Evolutionary conservation across 176 grass and related monocot species (phyloP), one percentile per base, ranked within the genome.

Genomic region (Aechmea fasciata): DNA sequence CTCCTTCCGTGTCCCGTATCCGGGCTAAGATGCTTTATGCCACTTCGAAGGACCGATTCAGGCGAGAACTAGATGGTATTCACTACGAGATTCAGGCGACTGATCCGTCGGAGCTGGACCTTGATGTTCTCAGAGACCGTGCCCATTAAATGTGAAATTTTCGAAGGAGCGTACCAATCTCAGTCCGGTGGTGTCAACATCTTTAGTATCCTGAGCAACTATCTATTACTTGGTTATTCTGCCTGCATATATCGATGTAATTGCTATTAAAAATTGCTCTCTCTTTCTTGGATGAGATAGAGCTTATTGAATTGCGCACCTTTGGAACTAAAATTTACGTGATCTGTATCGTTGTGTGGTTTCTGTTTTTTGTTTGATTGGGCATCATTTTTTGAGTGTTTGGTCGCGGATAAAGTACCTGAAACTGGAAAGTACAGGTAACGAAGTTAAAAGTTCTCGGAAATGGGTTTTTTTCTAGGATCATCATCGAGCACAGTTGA

Each of bases 41-140:
- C 19, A 90, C 89, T 47, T 93, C 94, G n/a, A 99, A 93, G 79
- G 89, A 99, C 61, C 76, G 89, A 66, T 85, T 99, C 82, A 92
- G 88, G 77, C 69, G 88, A n/a, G 94, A 99, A 59, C 77, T 99
- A 10, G 89, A 97, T 55, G 93, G 93, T 3, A 85, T 97, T 13
- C 93, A 97, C 79, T 97, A 97, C 2, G 94, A 99, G 78, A 99
- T 99, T 77, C 94, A 99, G 71, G 94, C 94, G 19, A 99, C 94
- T 1, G 94, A 99, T 24, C 86, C 86, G 19, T 59, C 94, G 0
- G 94, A 99, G 81, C 69, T 90, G 84, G 89, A 93, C 63, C 49
- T 99, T 9, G 83, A 90, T 11, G 80, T 90, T 48, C 82, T 99
- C n/a, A 73, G 85, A 1, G 87, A 99, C 24, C 71, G 94, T 48